A percentile compares a stretch with the other conserved stretches of the same genome.
These are phyloP conservation scores for Umbellularia californica DNA, from an alignment of 164 flowering plant genomes.

Conservation along the genomic window DNA sequence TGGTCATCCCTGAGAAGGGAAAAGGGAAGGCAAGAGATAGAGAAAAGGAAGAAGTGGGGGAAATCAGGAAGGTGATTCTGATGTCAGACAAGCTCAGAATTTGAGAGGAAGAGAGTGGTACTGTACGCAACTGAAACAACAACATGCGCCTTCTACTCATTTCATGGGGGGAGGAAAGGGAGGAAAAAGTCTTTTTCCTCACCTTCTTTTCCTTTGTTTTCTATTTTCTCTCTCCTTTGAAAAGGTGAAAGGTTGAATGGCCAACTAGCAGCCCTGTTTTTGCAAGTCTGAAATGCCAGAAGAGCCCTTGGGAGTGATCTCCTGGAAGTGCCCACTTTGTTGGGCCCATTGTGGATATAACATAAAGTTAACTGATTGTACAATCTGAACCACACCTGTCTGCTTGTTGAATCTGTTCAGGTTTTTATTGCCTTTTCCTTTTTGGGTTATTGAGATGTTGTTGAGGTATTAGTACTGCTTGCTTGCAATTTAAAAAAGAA, in stretches of 20 bases:
- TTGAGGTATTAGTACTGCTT: too few relatives aligned
- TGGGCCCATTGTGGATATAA: too few relatives aligned
- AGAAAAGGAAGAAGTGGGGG: conserved; percentile 12
- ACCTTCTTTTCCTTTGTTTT: neutral
- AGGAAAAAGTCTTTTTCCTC: neutral
- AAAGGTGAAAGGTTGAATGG: neutral
- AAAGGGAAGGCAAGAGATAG: conserved; percentile 13
- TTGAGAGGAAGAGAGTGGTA: conserved; percentile 25
- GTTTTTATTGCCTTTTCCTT: too few relatives aligned
- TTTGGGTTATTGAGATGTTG: too few relatives aligned
- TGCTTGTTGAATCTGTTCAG: too few relatives aligned
- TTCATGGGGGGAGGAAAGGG: conserved; percentile 4
- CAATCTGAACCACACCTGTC: too few relatives aligned
- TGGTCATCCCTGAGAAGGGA: neutral
- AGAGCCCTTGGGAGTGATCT: too few relatives aligned
- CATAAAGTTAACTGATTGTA: too few relatives aligned
- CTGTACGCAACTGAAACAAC: conserved; percentile 8
- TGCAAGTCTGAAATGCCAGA: too few relatives aligned
- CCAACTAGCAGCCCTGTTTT: neutral
- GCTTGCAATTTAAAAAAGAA: too few relatives aligned
- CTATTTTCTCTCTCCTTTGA: neutral
- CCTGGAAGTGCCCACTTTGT: too few relatives aligned
- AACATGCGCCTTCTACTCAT: conserved; percentile 16
- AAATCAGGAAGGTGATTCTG: conserved; percentile 33
- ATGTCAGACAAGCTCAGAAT: conserved; percentile 39